Base-by-base conservation (phyloP, 108 stramenopile species). In the Phaeodactylum tricornutum region DNA sequence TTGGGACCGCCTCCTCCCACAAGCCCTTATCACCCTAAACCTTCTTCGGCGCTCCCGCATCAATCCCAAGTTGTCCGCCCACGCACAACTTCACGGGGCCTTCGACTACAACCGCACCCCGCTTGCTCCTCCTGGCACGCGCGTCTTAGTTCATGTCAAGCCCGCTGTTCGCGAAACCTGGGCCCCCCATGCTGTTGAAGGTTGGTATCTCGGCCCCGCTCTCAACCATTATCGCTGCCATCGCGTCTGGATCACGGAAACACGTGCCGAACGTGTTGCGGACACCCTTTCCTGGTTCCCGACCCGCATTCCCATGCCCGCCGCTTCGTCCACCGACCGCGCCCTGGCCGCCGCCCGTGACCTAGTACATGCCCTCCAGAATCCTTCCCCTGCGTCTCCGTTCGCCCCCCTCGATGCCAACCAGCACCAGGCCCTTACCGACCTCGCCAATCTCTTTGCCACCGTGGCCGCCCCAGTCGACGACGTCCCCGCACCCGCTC, bases 81-180 rank as follows among this genome's bases (percentile, higher is more conserved):
- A 64, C 31, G 37, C 53, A 1, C 47, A 50, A 15, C 6, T 73
- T 2, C 26, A 48, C 28, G 69, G 72, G 4, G 22, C 4, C 33
- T 50, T 54, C 34, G 59, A 72, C 58, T 69, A 35, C 63, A 68
- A 77, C 33, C 34, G 48, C 14, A 59, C 57, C 29, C 75, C 75
- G 6, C 23, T 77, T 9, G 70, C 64, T 1, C 71, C 76, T 23
- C 34, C 50, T 8, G 76, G 75, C 8, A 67, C 40, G 19, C 34
- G 35, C 15, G 54, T 66, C 24, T 30, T 72, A 25, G 27, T 29
- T 6, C 67, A 68, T 20, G 34, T 22, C 12, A 60, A 47, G 36
- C 59, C 69, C 9, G 15, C 21, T 30, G 21, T 32, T 19, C 48
- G 41, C 24, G 24, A 27, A 29, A 29, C 45, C 26, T 66, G 66